phyloP scores from a whole-genome alignment of 768 basidiomycete species.

The Kwoniella dendrophila region DNA sequence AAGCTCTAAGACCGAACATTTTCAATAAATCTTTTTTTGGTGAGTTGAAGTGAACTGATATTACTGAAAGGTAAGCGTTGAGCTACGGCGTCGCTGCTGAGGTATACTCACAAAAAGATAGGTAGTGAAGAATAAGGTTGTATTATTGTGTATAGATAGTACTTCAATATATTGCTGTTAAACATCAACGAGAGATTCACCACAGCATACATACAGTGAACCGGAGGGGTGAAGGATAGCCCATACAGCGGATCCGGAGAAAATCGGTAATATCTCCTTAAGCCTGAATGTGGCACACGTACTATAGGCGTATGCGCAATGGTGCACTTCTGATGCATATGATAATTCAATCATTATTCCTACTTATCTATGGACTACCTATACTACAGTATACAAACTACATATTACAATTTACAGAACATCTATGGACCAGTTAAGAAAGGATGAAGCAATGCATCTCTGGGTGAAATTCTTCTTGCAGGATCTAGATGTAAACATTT shows the following conservation, averaged over 20 bases:
- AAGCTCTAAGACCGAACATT: slow-evolving; percentile 56
- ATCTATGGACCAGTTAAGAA: slow-evolving; percentile 67
- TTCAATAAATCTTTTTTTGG: slow-evolving; percentile 2
- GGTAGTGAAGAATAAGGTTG: too few species aligned
- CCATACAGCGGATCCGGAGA: slow-evolving; percentile 15
- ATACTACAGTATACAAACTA: slow-evolving; percentile 2
- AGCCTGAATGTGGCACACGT: background rate
- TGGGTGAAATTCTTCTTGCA: slow-evolving; percentile 78
- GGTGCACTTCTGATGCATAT: background rate
- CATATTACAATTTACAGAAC: background rate
- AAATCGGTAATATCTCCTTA: slow-evolving; percentile 1
- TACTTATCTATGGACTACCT: too few species aligned
- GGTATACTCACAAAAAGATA: too few species aligned
- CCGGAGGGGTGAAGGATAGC: background rate
- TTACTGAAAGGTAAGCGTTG: background rate
- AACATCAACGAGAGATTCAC: background rate
- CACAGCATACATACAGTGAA: background rate
- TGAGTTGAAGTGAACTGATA: background rate
- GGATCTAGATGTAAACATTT: slow-evolving; percentile 88
- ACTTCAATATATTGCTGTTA: too few species aligned
- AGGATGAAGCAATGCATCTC: slow-evolving; percentile 82
- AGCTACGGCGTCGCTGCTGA: background rate
- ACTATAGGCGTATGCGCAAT: background rate
- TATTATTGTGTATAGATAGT: too few species aligned
- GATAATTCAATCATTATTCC: background rate